Evolutionary conservation across 805 yeast genomes (phyloP), one percentile per base, ranked within the genome.

Genomic region (Candida mattraensis): DNA sequence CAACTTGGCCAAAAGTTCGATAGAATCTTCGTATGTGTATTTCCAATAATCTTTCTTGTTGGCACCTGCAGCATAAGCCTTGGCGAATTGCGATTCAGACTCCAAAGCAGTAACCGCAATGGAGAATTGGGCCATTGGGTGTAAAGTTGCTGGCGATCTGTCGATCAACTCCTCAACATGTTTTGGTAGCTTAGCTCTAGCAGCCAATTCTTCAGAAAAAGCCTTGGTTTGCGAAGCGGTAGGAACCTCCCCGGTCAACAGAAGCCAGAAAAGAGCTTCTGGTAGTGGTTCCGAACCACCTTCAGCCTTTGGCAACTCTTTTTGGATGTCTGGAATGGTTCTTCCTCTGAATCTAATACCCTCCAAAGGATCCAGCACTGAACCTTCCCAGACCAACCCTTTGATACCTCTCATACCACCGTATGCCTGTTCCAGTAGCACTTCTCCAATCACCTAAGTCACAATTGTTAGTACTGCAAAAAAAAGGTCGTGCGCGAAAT

Each of bases 351-450:
- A 84, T 61, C 88, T 77, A 58, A 84, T 85, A 64, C 94, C 94
- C 64, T 84, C 93, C 48, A 76, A 77, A 41, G 94, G 83, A 60
- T 84, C 94, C 54, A 84, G 67, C 20, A 83, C 91, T 32, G 91
- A 83, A 48, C 91, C 91, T 72, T 84, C 94, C 93, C 93, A 84
- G 35, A 84, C 88, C 45, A 85, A 70, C 52, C 87, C 86, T 65
- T 81, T 80, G 63, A 84, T 80, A 59, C 94, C 94, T 64, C 94
- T 76, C 89, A 81, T 81, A 70, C 94, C 94, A 69, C 94, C 94
- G 66, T 83, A 85, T 25, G 88, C 89, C 68, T 83, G 91, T 62
- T 80, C 87, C 44, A 84, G 69, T 39, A 71, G 63, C 46, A 83
- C 83, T 64, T 83, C 87, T 49, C 87, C 91, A 47, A 84, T 80